These are phyloP conservation scores for Senecio squalidus DNA, from an alignment of 140 eudicot genomes.

Conservation along the genomic window DNA sequence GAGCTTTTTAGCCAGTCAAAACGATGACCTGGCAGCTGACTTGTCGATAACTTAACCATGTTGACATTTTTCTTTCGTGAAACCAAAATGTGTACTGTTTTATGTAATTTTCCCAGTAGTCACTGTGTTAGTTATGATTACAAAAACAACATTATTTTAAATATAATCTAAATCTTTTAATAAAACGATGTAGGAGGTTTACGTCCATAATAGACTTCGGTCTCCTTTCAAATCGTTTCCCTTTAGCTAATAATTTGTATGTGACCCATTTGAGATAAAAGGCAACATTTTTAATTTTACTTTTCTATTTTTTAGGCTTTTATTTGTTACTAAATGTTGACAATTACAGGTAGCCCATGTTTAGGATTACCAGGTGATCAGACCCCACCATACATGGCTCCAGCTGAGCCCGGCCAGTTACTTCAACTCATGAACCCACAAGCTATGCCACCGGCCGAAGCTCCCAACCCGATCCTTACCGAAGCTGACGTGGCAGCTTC, in stretches of 20 bases:
- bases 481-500: constrained; percentile 46
- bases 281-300: not conserved
- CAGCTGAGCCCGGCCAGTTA: constrained; percentile 46
- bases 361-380: constrained; percentile 34
- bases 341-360: constrained; percentile 64
- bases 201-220: not conserved
- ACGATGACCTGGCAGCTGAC: too few relatives aligned
- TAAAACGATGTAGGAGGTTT: too few relatives aligned
- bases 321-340: not conserved
- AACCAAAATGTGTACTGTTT: too few relatives aligned
- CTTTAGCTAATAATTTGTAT: too few relatives aligned
- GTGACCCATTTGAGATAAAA: not conserved
- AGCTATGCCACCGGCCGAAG: constrained; percentile 61
- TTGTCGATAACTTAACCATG: too few relatives aligned
- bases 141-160: too few relatives aligned
- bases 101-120: too few relatives aligned
- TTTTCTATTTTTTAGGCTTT: not conserved
- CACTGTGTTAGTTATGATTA: too few relatives aligned
- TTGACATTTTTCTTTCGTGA: too few relatives aligned
- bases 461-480: constrained; percentile 67
- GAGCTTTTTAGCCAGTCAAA: too few relatives aligned
- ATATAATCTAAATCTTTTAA: too few relatives aligned
- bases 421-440: constrained; percentile 18
- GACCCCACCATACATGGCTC: constrained; percentile 52
- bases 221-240: not conserved